phyloP scores from a whole-genome alignment of 352 stramenopile species.

The Elongisporangium prolatum region DNA sequence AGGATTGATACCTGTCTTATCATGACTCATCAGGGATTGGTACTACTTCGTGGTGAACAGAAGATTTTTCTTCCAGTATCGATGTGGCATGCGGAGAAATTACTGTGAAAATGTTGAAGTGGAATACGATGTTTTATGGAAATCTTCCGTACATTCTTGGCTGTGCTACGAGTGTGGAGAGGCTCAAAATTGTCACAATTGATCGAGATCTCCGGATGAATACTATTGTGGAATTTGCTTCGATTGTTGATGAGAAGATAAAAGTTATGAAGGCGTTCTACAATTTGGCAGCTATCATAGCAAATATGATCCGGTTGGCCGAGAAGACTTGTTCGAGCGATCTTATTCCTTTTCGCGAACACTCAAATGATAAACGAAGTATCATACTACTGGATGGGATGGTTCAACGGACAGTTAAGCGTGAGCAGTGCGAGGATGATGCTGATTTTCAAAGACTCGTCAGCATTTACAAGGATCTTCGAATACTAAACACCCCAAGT shows the following conservation, averaged over 20 bases:
- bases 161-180: constrained; percentile 7
- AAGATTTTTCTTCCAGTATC: constrained; percentile 2
- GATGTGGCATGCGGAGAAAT: constrained; percentile 4
- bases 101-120: constrained; percentile 4
- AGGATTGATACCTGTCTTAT: constrained; percentile 2
- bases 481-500: too few species aligned
- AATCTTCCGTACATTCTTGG: constrained; percentile 18
- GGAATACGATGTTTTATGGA: constrained; percentile 17
- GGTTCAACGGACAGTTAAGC: too few species aligned
- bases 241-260: neutral
- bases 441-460: constrained; percentile 4
- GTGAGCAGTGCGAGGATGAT: neutral
- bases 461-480: constrained; percentile 4
- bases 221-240: neutral
- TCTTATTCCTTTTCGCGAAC: neutral
- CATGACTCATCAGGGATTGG: constrained; percentile 3
- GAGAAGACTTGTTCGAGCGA: constrained; percentile 2
- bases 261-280: constrained; percentile 7
- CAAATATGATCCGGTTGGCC: constrained; percentile 3
- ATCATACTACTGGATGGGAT: neutral
- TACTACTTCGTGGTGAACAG: constrained; percentile 12
- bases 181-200: constrained; percentile 13
- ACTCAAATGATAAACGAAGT: constrained; percentile 1
- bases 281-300: constrained; percentile 5
- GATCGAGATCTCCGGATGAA: constrained; percentile 1